These are phyloP conservation scores for Yarrowia sp. DNA, from an alignment of 805 yeast genomes.

Conservation along the genomic window DNA sequence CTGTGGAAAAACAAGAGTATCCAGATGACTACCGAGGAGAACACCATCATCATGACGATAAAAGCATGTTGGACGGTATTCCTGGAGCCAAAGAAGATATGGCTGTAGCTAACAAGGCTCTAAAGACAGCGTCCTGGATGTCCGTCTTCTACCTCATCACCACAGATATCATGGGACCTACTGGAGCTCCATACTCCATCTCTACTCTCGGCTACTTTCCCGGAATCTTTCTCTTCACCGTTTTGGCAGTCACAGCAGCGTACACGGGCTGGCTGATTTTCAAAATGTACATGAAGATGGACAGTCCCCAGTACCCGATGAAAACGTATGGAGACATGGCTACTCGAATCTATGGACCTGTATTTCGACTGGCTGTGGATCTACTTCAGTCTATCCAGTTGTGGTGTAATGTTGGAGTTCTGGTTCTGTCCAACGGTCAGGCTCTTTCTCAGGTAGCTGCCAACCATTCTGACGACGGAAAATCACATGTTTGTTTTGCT, in stretches of 20 bases:
- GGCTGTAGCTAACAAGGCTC: conserved; percentile 29
- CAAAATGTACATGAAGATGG: conserved; percentile 40
- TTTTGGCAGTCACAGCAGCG: conserved; percentile 45
- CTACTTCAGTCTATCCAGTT: conserved; percentile 44
- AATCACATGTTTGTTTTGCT: conserved; percentile 40
- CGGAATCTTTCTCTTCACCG: conserved; percentile 43
- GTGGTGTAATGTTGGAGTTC: conserved; percentile 45
- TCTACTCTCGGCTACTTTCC: conserved; percentile 47
- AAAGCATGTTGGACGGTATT: neutral
- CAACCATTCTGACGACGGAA: conserved; percentile 10
- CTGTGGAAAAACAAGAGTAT: neutral
- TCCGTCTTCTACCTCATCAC: conserved; percentile 47
- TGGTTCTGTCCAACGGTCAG: conserved; percentile 44
- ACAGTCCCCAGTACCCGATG: conserved; percentile 45
- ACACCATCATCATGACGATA: neutral
- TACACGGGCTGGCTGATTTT: conserved; percentile 44
- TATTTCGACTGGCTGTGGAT: conserved; percentile 39
- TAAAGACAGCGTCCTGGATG: conserved; percentile 32
- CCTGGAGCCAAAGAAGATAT: conserved; percentile 18
- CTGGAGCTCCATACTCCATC: conserved; percentile 47
- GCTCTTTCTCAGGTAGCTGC: conserved; percentile 43
- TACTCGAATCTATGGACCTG: conserved; percentile 41
- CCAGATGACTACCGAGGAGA: conserved; percentile 20
- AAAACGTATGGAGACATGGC: conserved; percentile 45
- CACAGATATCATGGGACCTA: conserved; percentile 48